Evolutionary conservation across 2,329 filamentous ascomycete species (phyloP).

Genomic region (Penicillium expansum): DNA sequence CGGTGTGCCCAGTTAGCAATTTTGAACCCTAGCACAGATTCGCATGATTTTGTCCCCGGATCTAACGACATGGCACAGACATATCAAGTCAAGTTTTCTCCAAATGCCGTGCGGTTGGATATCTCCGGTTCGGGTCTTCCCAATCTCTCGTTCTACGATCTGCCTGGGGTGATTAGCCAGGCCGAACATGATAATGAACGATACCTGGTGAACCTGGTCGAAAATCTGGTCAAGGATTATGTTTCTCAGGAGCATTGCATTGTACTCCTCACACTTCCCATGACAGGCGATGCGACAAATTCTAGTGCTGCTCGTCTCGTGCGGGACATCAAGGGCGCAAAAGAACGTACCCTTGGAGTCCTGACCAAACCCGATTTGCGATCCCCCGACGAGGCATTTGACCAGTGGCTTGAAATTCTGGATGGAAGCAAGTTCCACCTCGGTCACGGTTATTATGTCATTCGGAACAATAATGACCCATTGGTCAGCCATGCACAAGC

Average conservation of each 20-base stretch:
- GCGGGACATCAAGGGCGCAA: slow-evolving; percentile 52
- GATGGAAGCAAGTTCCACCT: slow-evolving; percentile 60
- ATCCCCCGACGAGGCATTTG: slow-evolving; percentile 49
- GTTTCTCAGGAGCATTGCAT: slow-evolving; percentile 68
- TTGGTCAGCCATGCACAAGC: slow-evolving; percentile 48
- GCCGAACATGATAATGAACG: slow-evolving; percentile 62
- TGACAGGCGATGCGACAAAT: slow-evolving; percentile 75
- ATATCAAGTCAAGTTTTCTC: slow-evolving; percentile 66
- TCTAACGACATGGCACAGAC: slow-evolving; percentile 31
- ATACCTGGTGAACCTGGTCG: slow-evolving; percentile 69
- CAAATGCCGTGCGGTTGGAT: slow-evolving; percentile 74
- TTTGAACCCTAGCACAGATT: slow-evolving; percentile 62
- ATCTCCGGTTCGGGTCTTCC: slow-evolving; percentile 70
- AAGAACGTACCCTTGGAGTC: slow-evolving; percentile 66
- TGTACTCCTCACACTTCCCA: slow-evolving; percentile 72
- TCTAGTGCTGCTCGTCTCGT: slow-evolving; percentile 69
- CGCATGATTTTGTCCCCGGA: slow-evolving; percentile 55
- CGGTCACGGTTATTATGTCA: slow-evolving; percentile 75
- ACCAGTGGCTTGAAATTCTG: slow-evolving; percentile 65
- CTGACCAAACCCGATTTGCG: slow-evolving; percentile 82
- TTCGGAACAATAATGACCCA: slow-evolving; percentile 55
- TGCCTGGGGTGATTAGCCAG: slow-evolving; percentile 77
- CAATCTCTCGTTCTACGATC: slow-evolving; percentile 76
- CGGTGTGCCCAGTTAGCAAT: slow-evolving; percentile 74
- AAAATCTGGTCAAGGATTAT: slow-evolving; percentile 68